Evolutionary conservation across 495 filamentous ascomycete genomes (phyloP), one percentile per base, ranked within the genome.

Genomic region (Daldinia decipiens): DNA sequence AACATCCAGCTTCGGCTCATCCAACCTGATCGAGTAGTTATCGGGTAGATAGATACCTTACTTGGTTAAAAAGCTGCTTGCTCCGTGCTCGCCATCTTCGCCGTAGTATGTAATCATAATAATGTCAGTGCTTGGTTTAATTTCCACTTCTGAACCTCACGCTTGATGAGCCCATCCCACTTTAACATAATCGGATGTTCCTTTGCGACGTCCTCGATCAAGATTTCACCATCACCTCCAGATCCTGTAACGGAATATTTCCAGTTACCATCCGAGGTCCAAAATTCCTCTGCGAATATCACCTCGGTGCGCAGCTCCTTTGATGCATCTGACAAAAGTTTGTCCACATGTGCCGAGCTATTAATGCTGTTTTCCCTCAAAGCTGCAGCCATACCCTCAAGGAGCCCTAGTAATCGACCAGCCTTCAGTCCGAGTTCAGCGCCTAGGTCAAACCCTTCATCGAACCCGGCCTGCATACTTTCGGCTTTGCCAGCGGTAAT

Each of bases 401-500:
- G 67, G 7, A 90, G 80, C 0, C 93, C 93, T 4, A 95, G 76
- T 15, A 93, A 74, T 32, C 85, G 87, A 0, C 94, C 94, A 0
- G 88, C 90, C 0, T 85, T 82, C 72, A 90, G 80, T 2, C 95
- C 95, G 31, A 97, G 78, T 27, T 88, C 84, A 3, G 92, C 93
- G 34, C 95, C 95, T 2, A 97, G 82, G 1, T 84, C 77, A 66
- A 91, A 98, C 0, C 93, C 94, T 60, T 93, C 91, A 76, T 98
- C 95, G 75, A 98, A 98, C 6, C 95, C 95, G 17, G 79, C 77
- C 75, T 98, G 95, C 12, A 96, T 85, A 67, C 85, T 86, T 54
- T 83, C 70, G 13, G 83, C 80, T 78, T 97, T 98, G 19, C 90
- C 90, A 3, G 76, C 73, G 3, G 91, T 82, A 67, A 98, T 88